Evolutionary conservation across 2,329 filamentous ascomycete genomes (phyloP).

Genomic region (Penicillium sclerotiorum): DNA sequence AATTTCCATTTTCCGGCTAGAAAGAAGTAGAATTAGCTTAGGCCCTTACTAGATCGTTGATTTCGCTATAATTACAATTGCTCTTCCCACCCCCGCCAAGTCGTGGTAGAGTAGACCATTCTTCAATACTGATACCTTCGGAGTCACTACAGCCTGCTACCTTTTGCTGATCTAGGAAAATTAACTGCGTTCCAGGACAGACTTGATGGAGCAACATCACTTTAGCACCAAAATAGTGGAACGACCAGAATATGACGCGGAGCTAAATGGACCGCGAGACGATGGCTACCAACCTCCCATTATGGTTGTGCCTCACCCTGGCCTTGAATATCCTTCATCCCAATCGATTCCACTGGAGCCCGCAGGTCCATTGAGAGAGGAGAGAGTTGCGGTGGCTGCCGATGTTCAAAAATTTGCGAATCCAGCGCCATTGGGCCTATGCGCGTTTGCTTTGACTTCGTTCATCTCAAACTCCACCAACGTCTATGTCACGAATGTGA

Average conservation of each 20-base stretch:
- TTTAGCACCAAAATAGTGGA: neutral
- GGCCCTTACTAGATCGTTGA: no score
- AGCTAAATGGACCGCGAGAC: neutral
- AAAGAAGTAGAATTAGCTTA: no score
- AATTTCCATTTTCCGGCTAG: no score
- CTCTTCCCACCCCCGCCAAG: no score
- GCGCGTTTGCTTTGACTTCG: conserved; percentile 23
- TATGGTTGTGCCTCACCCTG: neutral
- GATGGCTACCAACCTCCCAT: conserved; percentile 4
- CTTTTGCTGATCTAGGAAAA: neutral
- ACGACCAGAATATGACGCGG: neutral
- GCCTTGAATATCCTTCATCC: neutral
- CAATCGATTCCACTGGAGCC: neutral
- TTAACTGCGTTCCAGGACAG: neutral
- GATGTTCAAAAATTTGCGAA: conserved; percentile 20
- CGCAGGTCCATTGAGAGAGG: neutral
- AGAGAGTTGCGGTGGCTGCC: neutral
- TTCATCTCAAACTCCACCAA: conserved; percentile 23
- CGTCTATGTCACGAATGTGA: conserved; percentile 9
- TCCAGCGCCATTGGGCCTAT: conserved; percentile 22
- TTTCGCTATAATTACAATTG: no score
- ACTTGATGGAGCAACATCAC: neutral
- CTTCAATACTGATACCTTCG: neutral
- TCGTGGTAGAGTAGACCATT: neutral
- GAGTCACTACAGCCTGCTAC: neutral